Evolutionary conservation across 1,139 yeast genomes (phyloP).

Genomic region (Yamadazyma aaseri): DNA sequence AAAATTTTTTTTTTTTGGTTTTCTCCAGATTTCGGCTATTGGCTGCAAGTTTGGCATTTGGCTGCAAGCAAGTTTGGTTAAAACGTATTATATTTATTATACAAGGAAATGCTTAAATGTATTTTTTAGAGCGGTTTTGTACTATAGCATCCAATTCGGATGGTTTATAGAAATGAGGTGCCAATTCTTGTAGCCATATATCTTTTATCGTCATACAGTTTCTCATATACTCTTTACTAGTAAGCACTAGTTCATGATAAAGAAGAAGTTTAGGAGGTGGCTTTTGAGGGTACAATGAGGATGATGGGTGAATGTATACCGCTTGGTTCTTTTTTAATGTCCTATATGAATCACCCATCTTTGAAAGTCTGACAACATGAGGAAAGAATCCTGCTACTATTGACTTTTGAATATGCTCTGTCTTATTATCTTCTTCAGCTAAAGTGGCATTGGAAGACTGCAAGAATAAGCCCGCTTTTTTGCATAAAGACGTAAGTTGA

Average conservation of each 20-base stretch:
- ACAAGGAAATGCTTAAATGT: no score
- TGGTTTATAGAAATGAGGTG: constrained; percentile 23
- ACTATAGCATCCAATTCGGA: constrained; percentile 18
- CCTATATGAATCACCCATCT: constrained; percentile 69
- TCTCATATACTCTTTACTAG: constrained; percentile 87
- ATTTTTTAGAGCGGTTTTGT: constrained; percentile 4
- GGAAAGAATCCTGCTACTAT: constrained; percentile 82
- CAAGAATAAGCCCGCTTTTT: constrained; percentile 48
- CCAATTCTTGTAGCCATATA: constrained; percentile 30
- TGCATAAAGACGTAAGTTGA: constrained; percentile 66
- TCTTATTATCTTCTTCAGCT: constrained; percentile 16
- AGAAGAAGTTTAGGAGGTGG: constrained; percentile 73
- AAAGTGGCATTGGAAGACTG: constrained; percentile 4
- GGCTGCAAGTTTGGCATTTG: constrained; percentile 2
- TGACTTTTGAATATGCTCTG: constrained; percentile 56
- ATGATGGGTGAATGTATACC: constrained; percentile 83
- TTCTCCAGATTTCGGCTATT: no score
- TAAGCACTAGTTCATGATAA: constrained; percentile 82
- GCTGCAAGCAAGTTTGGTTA: no score
- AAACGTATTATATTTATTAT: no score
- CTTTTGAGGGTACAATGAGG: constrained; percentile 54
- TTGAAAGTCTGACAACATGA: constrained; percentile 68
- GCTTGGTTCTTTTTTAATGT: constrained; percentile 62
- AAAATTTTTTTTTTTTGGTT: background rate
- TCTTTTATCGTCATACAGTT: constrained; percentile 74